Evolutionary conservation across 768 basidiomycete genomes (phyloP).

Genomic region (Epithele typhae): DNA sequence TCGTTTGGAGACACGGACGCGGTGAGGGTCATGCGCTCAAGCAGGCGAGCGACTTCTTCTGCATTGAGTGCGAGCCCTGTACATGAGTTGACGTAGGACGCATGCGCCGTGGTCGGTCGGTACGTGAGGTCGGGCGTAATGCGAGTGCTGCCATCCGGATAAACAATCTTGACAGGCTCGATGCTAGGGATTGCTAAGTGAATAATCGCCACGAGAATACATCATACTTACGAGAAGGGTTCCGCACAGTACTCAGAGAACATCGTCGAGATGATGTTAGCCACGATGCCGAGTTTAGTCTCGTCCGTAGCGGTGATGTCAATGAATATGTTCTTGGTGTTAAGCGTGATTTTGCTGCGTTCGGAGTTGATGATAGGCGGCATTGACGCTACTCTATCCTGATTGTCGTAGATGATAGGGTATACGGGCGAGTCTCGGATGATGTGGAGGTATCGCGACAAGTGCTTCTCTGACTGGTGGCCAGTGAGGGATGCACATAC

Average conservation of each 20-base stretch:
- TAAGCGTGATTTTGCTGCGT: constrained; percentile 93
- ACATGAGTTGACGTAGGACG: constrained; percentile 94
- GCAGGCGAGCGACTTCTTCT: constrained; percentile 61
- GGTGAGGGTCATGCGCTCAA: constrained; percentile 79
- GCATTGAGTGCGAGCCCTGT: constrained; percentile 76
- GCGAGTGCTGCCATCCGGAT: constrained; percentile 68
- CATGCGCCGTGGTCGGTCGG: constrained; percentile 65
- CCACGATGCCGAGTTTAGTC: constrained; percentile 93
- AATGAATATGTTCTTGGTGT: constrained; percentile 92
- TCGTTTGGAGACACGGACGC: constrained; percentile 49
- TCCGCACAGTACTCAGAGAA: constrained; percentile 94
- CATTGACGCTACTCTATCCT: constrained; percentile 89
- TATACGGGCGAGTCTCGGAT: constrained; percentile 95
- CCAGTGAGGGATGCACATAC: neutral
- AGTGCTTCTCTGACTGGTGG: constrained; percentile 82
- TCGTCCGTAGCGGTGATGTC: constrained; percentile 96
- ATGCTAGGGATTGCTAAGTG: constrained; percentile 53
- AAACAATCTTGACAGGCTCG: constrained; percentile 85
- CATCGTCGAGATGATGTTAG: constrained; percentile 95
- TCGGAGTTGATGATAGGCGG: constrained; percentile 98
- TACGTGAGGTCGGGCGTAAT: constrained; percentile 82
- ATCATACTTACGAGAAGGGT: constrained; percentile 74
- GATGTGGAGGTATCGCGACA: constrained; percentile 85
- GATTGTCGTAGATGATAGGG: constrained; percentile 93
- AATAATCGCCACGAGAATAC: too few relatives aligned